Base-by-base conservation (phyloP, 768 basidiomycete genomes). In the Chiua virens region DNA sequence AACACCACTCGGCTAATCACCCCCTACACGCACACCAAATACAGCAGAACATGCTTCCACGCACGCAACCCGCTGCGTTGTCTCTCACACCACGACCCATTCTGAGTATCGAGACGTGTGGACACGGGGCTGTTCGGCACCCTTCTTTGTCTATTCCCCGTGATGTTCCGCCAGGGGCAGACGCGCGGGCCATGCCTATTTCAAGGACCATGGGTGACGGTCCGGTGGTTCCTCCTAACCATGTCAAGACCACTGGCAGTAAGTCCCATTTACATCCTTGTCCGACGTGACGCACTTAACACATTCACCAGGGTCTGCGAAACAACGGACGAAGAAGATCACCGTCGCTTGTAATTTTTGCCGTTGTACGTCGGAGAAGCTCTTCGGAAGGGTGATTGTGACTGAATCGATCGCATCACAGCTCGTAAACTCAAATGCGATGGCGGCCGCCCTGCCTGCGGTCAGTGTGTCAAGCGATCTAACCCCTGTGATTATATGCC, bases 271-370 rank as follows among this genome's bases (percentile, higher is more conserved):
- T 52, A n/a, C 40, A 32, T 38, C 47, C 25, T 56, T 32, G n/a
- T 34, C 40, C 30, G 52, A 46, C 42, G 15, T 34, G 42, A 50
- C 43, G 34, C 50, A 50, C 57, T 57, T 56, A 52, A 58, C 61
- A 32, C 42, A 14, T 53, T 50, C 35, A 52, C 48, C 58, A 83
- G 83, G 77, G 65, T 79, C 82, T 30, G 76, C 76, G 55, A 85
- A 86, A 58, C 81, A 81, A 58, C 79, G 87, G 50, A 81, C 85
- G 47, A 91, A 90, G 76, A 91, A 92, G 71, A 92, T 92, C 47
- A 89, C 86, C 20, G 89, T 92, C 40, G 90, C 90, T 35, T 92
- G 90, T 74, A 91, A 92, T 69, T 92, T 92, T 68, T 92, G 90
- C 73, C 86, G 90, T 55, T 91, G 90, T 91, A 68, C 72, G 88